phyloP scores from a whole-genome alignment of 2,329 filamentous ascomycete genomes.

The Chrysosporium queenslandicum region DNA sequence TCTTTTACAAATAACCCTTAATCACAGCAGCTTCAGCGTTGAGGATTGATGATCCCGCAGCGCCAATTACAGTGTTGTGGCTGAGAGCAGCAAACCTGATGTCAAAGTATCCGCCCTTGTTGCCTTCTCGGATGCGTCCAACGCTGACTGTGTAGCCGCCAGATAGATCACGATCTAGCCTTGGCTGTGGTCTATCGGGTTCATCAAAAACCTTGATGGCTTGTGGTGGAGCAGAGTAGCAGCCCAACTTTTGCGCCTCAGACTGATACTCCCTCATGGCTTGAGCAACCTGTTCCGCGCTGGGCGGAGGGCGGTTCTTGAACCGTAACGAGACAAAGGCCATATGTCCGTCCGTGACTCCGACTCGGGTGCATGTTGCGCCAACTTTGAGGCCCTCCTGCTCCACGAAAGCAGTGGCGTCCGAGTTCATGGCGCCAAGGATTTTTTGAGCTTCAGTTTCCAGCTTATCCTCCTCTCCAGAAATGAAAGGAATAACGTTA shows the following conservation, averaged over 20 bases:
- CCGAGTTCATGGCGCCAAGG: conserved; percentile 61
- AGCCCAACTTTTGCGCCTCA: conserved; percentile 73
- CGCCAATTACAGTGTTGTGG: conserved; percentile 87
- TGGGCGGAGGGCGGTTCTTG: conserved; percentile 61
- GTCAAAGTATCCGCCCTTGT: conserved; percentile 73
- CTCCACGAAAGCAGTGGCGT: conserved; percentile 64
- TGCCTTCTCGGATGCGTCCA: conserved; percentile 74
- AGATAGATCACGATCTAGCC: conserved; percentile 76
- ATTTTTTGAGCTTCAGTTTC: conserved; percentile 95
- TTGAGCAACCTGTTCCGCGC: conserved; percentile 62
- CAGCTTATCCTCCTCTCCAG: conserved; percentile 90
- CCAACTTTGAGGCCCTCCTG: conserved; percentile 66
- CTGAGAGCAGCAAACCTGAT: conserved; percentile 90
- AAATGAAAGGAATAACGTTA: conserved; percentile 90
- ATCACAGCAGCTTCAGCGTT: conserved; percentile 88
- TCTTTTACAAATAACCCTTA: conserved; percentile 63
- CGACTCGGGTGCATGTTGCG: conserved; percentile 83
- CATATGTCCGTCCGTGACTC: conserved; percentile 91
- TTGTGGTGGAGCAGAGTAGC: conserved; percentile 70
- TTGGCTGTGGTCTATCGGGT: conserved; percentile 78
- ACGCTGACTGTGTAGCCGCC: conserved; percentile 86
- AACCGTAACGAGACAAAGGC: conserved; percentile 88
- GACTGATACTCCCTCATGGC: conserved; percentile 71
- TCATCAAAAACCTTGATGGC: conserved; percentile 86
- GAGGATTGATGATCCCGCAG: conserved; percentile 88